phyloP scores from a whole-genome alignment of 352 stramenopile species.

The Phytopythium oedochilum region DNA sequence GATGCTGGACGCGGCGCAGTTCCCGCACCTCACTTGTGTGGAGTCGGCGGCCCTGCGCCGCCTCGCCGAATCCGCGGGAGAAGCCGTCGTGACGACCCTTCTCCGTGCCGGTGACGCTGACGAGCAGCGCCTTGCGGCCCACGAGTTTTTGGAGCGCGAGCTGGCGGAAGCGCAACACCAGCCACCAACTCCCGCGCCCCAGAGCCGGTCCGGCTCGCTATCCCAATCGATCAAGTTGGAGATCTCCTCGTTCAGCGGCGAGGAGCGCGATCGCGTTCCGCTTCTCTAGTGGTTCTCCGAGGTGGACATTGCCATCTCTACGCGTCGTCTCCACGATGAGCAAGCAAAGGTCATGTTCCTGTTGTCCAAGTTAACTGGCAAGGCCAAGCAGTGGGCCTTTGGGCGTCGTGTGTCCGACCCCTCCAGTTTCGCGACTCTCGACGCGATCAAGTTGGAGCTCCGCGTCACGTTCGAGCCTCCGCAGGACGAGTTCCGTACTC shows the following conservation, averaged over 20 bases:
- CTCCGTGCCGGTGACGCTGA: neutral
- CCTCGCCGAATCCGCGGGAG: neutral
- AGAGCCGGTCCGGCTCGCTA: too few species aligned
- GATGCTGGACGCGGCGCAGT: too few species aligned
- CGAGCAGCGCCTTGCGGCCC: too few species aligned
- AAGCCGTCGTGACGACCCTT: neutral
- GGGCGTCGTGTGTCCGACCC: slow-evolving; percentile 1
- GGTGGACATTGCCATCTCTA: neutral
- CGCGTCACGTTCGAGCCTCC: slow-evolving; percentile 7
- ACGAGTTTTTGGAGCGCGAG: neutral
- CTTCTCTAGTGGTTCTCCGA: neutral
- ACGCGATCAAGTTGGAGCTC: neutral
- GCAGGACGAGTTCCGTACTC: slow-evolving; percentile 3
- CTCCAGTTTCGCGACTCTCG: neutral
- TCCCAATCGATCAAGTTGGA: neutral
- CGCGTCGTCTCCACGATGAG: too few species aligned
- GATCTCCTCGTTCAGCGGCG: neutral
- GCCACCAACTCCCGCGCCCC: neutral
- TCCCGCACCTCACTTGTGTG: neutral
- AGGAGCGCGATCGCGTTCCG: neutral
- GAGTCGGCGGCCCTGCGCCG: neutral
- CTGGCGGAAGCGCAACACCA: neutral
- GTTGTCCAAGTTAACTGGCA: too few species aligned
- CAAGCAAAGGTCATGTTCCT: neutral
- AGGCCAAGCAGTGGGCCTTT: slow-evolving; percentile 2